A percentile compares a stretch with the other conserved stretches of the same genome.
Conservation (phyloP, 495 filamentous ascomycete genomes). For the Ramalina peruviana region DNA sequence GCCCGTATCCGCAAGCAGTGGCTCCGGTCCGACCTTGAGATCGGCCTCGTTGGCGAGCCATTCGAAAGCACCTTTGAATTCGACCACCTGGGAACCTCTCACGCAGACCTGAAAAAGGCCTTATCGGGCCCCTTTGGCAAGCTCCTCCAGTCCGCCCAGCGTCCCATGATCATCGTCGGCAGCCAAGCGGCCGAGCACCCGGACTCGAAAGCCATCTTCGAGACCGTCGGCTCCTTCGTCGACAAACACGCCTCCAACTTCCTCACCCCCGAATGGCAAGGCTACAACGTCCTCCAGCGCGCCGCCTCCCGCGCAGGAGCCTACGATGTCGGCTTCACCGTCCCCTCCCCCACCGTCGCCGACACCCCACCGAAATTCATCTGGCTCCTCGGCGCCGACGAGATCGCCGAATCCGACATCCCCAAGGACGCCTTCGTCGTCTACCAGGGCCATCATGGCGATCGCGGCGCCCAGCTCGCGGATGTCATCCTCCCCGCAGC, state of each 20-base stretch:
- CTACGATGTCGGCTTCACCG: conserved; percentile 88
- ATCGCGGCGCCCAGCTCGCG: conserved; percentile 79
- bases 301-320: conserved; percentile 82
- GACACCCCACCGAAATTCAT: conserved; percentile 80
- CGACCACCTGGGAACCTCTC: conserved; percentile 70
- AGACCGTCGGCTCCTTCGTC: conserved; percentile 74
- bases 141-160: conserved; percentile 74
- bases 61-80: conserved; percentile 91
- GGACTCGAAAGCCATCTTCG: conserved; percentile 85
- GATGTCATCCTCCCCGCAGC: conserved; percentile 89
- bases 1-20: conserved; percentile 96
- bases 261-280: conserved; percentile 83
- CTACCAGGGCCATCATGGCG: conserved; percentile 97
- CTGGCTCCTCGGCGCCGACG: conserved; percentile 94
- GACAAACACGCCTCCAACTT: conserved; percentile 86
- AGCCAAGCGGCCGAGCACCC: conserved; percentile 77
- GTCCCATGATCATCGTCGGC: conserved; percentile 91
- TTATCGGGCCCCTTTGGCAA: conserved; percentile 81
- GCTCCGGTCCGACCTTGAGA: conserved; percentile 83
- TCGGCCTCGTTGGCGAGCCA: conserved; percentile 80
- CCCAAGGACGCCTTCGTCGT: conserved; percentile 91
- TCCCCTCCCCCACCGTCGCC: conserved; percentile 62
- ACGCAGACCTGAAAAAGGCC: conserved; percentile 64
- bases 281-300: conserved; percentile 90
- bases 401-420: conserved; percentile 63